Evolutionary conservation across 2,329 filamentous ascomycete genomes (phyloP).

Genomic region (Metarhizium anisopliae): DNA sequence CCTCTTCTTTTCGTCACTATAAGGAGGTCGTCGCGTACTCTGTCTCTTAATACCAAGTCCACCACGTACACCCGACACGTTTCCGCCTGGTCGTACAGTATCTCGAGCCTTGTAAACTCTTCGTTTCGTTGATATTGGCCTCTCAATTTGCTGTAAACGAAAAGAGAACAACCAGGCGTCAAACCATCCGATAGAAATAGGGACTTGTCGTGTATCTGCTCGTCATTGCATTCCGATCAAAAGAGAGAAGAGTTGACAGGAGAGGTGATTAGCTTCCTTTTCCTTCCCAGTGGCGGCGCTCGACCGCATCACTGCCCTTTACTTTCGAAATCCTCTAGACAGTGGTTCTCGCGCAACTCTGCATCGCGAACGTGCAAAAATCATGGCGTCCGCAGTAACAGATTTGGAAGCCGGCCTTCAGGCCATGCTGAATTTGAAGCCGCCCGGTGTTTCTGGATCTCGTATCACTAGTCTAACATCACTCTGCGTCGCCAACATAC

Average conservation of each 20-base stretch:
- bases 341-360: not conserved
- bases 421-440: slow-evolving; percentile 84
- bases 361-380: slow-evolving; percentile 8
- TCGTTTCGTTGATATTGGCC: not conserved
- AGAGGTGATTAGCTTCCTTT: not conserved
- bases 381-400: slow-evolving; percentile 75
- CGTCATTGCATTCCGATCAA: not conserved
- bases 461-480: slow-evolving; percentile 82
- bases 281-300: not conserved
- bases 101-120: not conserved
- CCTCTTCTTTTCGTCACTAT: slow-evolving; percentile 3
- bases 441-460: slow-evolving; percentile 87
- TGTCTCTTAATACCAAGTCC: not conserved
- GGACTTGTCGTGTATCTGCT: not conserved
- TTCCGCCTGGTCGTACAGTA: not conserved
- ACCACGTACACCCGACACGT: not conserved
- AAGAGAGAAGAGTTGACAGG: not conserved
- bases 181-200: not conserved
- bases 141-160: not conserved
- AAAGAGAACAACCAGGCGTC: not conserved
- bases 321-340: slow-evolving; percentile 1
- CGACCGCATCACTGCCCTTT: not conserved
- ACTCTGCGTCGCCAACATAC: slow-evolving; percentile 80
- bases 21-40: slow-evolving; percentile 10
- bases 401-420: slow-evolving; percentile 86